A percentile compares a stretch with the other conserved stretches of the same genome.
phyloP scores from a whole-genome alignment of 169 alveolate genomes.

The Plasmodium gonderi region DNA sequence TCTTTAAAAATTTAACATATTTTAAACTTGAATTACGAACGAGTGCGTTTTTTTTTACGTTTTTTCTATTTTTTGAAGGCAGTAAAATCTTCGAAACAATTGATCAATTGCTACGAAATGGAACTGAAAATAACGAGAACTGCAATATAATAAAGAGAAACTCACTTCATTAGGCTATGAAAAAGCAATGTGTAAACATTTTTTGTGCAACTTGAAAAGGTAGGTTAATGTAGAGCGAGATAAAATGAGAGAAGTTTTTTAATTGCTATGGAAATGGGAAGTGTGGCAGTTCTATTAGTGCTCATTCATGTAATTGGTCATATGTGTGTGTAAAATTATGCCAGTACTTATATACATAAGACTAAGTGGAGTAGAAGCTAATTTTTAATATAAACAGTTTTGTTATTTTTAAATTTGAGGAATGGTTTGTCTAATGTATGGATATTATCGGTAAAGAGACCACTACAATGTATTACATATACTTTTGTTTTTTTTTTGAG shows the following conservation, averaged over 20 bases:
- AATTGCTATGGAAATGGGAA: no score
- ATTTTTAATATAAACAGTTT: not conserved
- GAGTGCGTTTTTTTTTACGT: not conserved
- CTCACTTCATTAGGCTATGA: not conserved
- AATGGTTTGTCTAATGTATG: not conserved
- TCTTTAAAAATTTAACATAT: not conserved
- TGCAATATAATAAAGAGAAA: not conserved
- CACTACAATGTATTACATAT: not conserved
- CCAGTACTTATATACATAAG: not conserved
- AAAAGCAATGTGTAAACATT: no score
- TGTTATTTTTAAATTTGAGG: not conserved
- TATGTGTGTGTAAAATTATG: not conserved
- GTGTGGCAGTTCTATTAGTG: no score
- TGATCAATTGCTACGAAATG: not conserved
- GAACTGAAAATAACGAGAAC: not conserved
- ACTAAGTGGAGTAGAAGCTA: not conserved
- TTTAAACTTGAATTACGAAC: not conserved
- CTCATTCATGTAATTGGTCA: not conserved
- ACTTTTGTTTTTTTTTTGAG: not conserved
- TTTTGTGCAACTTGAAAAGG: no score
- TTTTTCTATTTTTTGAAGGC: not conserved
- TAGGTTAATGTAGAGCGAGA: no score
- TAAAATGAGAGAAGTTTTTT: no score
- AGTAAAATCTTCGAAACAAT: not conserved
- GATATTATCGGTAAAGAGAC: not conserved